phyloP scores from a whole-genome alignment of 805 yeast genomes.

The Middelhovenomyces tepae region DNA sequence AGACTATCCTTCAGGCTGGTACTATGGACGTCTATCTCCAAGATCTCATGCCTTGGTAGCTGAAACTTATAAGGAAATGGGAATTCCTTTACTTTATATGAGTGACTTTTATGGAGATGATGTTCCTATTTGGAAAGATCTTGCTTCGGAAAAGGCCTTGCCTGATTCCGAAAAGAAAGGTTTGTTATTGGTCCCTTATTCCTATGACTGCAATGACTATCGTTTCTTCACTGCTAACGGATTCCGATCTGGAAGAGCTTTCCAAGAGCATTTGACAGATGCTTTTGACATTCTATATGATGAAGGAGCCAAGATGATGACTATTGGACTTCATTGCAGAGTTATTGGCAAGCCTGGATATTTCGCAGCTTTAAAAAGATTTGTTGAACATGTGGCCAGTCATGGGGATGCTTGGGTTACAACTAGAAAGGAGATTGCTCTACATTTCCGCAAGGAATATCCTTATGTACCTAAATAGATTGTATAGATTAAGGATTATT shows the following conservation, averaged over 20 bases:
- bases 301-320: slow-evolving; percentile 33
- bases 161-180: slow-evolving; percentile 16
- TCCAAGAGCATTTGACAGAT: slow-evolving; percentile 27
- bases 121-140: slow-evolving; percentile 31
- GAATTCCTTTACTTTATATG: slow-evolving; percentile 27
- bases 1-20: slow-evolving; percentile 31
- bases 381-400: slow-evolving; percentile 28
- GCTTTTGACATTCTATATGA: slow-evolving; percentile 32
- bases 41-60: slow-evolving; percentile 27
- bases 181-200: slow-evolving; percentile 26
- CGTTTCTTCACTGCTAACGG: slow-evolving; percentile 24
- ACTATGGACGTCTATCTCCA: slow-evolving; percentile 29
- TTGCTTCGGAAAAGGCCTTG: slow-evolving; percentile 22
- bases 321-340: slow-evolving; percentile 31
- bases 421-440: slow-evolving; percentile 31
- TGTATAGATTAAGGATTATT: too few species aligned
- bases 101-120: slow-evolving; percentile 32
- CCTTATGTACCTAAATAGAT: slow-evolving; percentile 7
- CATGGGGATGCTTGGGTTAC: slow-evolving; percentile 33
- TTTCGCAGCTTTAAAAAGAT: slow-evolving; percentile 29
- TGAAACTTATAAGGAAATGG: slow-evolving; percentile 29
- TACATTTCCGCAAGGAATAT: slow-evolving; percentile 19
- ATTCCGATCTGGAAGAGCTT: slow-evolving; percentile 22
- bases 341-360: slow-evolving; percentile 32
- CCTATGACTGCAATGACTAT: slow-evolving; percentile 26